Conservation (phyloP, 495 filamentous ascomycete species). For the Apiosordaria backusii region DNA sequence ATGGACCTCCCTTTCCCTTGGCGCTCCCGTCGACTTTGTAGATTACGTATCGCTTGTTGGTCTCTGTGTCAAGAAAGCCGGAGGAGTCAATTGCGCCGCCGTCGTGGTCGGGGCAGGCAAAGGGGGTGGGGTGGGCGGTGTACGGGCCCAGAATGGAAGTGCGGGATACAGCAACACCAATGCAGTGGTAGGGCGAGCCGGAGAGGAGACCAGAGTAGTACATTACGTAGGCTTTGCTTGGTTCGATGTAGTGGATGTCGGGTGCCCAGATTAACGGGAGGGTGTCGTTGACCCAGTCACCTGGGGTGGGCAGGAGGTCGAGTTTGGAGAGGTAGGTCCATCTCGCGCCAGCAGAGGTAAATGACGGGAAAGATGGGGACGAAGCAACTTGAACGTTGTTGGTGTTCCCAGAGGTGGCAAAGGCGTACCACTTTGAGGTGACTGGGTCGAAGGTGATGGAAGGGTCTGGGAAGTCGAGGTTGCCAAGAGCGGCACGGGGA, state of each 20-base stretch:
- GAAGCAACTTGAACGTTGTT: conserved; percentile 34
- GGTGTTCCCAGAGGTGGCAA: conserved; percentile 28
- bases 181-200: conserved; percentile 45
- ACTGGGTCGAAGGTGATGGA: conserved; percentile 29
- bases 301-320: conserved; percentile 30
- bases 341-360: neutral
- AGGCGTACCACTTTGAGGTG: conserved; percentile 33
- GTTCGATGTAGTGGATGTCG: conserved; percentile 37
- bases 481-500: conserved; percentile 9
- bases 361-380: conserved; percentile 13
- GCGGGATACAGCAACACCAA: conserved; percentile 47
- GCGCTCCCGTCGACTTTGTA: conserved; percentile 62
- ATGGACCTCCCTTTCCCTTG: conserved; percentile 53
- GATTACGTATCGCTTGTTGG: conserved; percentile 52
- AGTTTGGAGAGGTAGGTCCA: conserved; percentile 25
- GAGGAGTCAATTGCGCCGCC: conserved; percentile 58
- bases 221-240: conserved; percentile 50
- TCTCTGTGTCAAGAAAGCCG: conserved; percentile 47
- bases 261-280: conserved; percentile 45
- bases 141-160: conserved; percentile 47
- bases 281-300: conserved; percentile 27
- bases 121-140: conserved; percentile 36
- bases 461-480: conserved; percentile 35
- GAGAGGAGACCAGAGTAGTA: conserved; percentile 52
- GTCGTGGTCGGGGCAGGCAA: conserved; percentile 47